Base-by-base conservation (phyloP, 345 rosid species). In the Zanthoxylum bungeanum region DNA sequence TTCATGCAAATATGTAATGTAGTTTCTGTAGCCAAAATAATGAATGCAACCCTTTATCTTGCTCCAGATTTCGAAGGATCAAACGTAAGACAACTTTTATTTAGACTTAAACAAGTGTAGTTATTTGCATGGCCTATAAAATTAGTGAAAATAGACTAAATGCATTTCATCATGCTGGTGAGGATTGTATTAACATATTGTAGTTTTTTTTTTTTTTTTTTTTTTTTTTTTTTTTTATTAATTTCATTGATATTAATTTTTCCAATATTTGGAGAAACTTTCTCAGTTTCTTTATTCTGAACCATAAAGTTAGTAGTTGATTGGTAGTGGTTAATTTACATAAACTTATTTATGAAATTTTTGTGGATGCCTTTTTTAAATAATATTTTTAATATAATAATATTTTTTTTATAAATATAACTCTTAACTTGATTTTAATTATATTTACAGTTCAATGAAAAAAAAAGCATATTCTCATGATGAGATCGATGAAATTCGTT, bases 41-140 rank as follows among this genome's bases (percentile, higher is more conserved):
- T 95, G 98, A 92, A 95, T 83, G 98, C 98, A 55, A 95, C 98
- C 66, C 89, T n/a, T 95, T 72, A 95, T 95, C 76, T 83, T 95
- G 69, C 99, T 98, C 76, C 99, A 95, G 78, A 95, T 95, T 74
- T 92, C 98, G 99, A 92, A 95, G 75, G 99, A 95, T 80, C 97
- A 93, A 78, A 95, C 99, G 97, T 95, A 69, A 70, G 92, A 74
- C 76, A 16, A 42, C 36, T 22, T 6, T 4, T 9, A 34, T 39
- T 16, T 25, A n/a, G 25, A 5, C 53, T 33, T 10, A 31, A 31
- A 33, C 17, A 17, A 11, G n/a, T 36, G 25, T 21, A 9, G 57
- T 50, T 55, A 33, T 50, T 33, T 33, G 59, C 22, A 17, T 30
- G 11, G 24, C 36, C 8, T 44, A 42, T 3, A 25, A 14, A 27